Evolutionary conservation across 2,329 filamentous ascomycete genomes (phyloP), one percentile per base, ranked within the genome.

Genomic region (Eutypa lata): DNA sequence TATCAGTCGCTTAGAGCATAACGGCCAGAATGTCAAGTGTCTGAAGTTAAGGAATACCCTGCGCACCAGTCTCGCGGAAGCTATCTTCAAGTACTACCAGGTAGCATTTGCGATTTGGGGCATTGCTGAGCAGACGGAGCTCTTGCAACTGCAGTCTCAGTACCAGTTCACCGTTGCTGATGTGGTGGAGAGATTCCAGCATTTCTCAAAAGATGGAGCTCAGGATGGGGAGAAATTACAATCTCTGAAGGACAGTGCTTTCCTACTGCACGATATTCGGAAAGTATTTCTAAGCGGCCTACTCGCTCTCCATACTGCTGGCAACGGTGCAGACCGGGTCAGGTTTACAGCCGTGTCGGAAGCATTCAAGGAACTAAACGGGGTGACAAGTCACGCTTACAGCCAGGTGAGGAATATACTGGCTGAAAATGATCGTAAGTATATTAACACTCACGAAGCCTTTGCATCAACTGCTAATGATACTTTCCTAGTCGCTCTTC

Each of bases 121-220:
- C 1, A 84, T 96, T 51, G 84, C 92, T 2, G 86, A 92, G 67
- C 83, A 89, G 64, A 82, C 88, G 47, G 90, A 96, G 64, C 74
- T 99, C 43, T 91, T 96, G 62, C 94, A 91, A 71, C 96, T 96
- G 67, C 89, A 94, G 63, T 93, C 97, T 65, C 88, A 93, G 55
- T 92, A 93, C 66, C 89, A 92, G 59, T 84, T 93, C 55, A 89
- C 83, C 56, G 81, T 87, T 53, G 81, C 86, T 52, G 89, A 92
- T 67, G 82, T 90, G 35, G 79, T 82, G 19, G 87, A 90, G 61
- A 83, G 87, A n/a, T 79, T 86, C 59, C 74, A 79, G 43, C 83
- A 84, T 1, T 86, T 87, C 53, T 78, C 80, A 4, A 80, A 84
- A 43, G 73, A 77, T n/a, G 82, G 88, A 46, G 82, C 88, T 54